Base-by-base conservation (phyloP, 73 alveolate species). In the Blepharisma japonicum region DNA sequence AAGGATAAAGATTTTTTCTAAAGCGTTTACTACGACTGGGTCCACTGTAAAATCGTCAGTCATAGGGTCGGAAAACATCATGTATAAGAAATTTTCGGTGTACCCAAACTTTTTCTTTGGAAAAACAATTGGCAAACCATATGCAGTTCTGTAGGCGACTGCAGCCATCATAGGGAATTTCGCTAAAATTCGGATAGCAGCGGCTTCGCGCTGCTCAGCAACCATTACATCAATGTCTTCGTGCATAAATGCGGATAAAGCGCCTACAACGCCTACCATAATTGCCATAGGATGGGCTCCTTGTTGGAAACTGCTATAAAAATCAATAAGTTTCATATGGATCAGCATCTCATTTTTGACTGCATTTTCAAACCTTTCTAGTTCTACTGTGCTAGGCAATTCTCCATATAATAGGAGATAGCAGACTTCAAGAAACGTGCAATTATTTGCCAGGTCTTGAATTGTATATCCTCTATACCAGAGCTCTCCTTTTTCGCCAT, bases 161-260 rank as follows among this genome's bases (percentile, higher is more conserved):
- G 97, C 97, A 23, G 97, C 94, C 45, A 92, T 51, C 7, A 95
- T 89, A 14, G 97, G 97, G 81, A 92, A 66, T 71, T 92, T 92
- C 6, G 97, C 97, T 11, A 92, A 90, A 38, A 92, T 71, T 81
- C 89, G 79, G 18, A 92, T 92, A 6, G 97, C 95, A 25, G 83
- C 68, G 7, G 56, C 56, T 77, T 92, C 97, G 55, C 97, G 82
- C 55, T 85, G 81, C 61, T 87, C 77, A 27, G 92, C 93, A 67
- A 85, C 91, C 51, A 71, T 67, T 6, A 86, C 86, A 78, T 91
- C 94, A 55, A 68, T 55, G 38, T 71, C 84, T 38, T 86, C 88
- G 42, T 89, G 95, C 80, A 76, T 76, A 82, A 92, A 92, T 0
- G 95, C 86, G 77, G 94, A 81, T 48, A 92, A 71, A 2, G 94